Evolutionary conservation across 2,329 filamentous ascomycete species (phyloP).

Genomic region (Epichloe sp.): DNA sequence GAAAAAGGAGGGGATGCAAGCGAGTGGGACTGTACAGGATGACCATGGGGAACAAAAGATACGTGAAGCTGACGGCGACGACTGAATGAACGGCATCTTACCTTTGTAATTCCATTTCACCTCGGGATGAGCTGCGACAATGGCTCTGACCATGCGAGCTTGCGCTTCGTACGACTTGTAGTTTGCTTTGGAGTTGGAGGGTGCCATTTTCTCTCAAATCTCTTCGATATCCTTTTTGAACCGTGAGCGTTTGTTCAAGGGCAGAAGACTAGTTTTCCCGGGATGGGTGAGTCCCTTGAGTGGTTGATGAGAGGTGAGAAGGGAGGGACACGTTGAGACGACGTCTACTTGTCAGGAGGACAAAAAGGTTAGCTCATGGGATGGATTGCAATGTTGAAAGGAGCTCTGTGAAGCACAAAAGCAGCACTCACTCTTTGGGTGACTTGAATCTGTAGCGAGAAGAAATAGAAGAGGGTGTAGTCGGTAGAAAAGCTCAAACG

Average conservation of each 20-base stretch:
- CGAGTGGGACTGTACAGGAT: neutral
- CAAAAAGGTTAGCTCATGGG: too few relatives aligned
- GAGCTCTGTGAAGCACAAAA: too few relatives aligned
- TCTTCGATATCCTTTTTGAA: neutral
- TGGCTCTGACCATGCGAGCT: slow-evolving; percentile 45
- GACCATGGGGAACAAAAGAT: neutral
- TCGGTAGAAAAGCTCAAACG: neutral
- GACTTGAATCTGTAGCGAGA: too few relatives aligned
- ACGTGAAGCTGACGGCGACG: neutral
- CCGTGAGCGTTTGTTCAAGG: neutral
- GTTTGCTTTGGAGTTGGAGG: slow-evolving; percentile 31
- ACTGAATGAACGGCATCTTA: slow-evolving; percentile 23
- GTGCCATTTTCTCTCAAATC: slow-evolving; percentile 21
- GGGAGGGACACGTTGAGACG: too few relatives aligned
- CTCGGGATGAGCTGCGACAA: slow-evolving; percentile 42
- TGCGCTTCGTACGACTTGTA: slow-evolving; percentile 49
- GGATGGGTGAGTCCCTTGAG: too few relatives aligned
- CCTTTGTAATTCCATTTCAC: slow-evolving; percentile 48
- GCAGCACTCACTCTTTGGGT: too few relatives aligned
- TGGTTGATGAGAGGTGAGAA: too few relatives aligned
- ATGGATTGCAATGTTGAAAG: too few relatives aligned
- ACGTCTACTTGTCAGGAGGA: too few relatives aligned
- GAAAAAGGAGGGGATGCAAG: neutral
- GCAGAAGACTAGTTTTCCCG: too few relatives aligned
- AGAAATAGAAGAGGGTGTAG: neutral